These are phyloP conservation scores for Dryas octopetala DNA, from an alignment of 306 rosid species.

Conservation along the genomic window DNA sequence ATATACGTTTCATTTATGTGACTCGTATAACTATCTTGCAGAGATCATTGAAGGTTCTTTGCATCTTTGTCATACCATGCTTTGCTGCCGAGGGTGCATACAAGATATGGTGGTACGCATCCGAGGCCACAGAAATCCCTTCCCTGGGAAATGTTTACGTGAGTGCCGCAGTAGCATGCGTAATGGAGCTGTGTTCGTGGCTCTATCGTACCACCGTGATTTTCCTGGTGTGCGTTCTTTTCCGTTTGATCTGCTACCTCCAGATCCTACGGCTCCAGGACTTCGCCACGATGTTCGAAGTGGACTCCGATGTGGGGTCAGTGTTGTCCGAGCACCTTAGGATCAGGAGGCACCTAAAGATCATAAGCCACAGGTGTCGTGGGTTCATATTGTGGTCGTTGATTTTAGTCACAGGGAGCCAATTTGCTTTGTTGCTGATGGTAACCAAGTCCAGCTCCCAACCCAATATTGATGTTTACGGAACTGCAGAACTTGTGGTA, in stretches of 20 bases:
- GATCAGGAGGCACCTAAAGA: constrained; percentile 70
- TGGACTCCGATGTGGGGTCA: constrained; percentile 67
- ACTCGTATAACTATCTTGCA: constrained; percentile 9
- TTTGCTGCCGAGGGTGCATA: constrained; percentile 68
- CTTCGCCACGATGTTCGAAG: constrained; percentile 67
- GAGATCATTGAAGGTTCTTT: constrained; percentile 63
- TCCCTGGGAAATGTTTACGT: constrained; percentile 61
- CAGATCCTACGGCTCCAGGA: constrained; percentile 83
- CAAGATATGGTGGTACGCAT: constrained; percentile 97
- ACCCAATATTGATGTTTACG: constrained; percentile 38
- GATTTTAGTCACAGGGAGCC: constrained; percentile 64
- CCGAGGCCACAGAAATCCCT: constrained; percentile 78
- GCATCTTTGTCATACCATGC: constrained; percentile 63
- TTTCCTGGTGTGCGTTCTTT: constrained; percentile 79
- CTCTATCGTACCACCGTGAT: constrained; percentile 68
- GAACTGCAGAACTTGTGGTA: constrained; percentile 83
- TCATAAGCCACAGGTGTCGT: constrained; percentile 87
- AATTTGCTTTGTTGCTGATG: constrained; percentile 61
- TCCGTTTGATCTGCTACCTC: constrained; percentile 81
- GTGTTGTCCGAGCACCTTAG: constrained; percentile 81
- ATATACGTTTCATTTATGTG: background rate
- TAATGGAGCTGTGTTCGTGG: constrained; percentile 82
- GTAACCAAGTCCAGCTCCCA: constrained; percentile 40
- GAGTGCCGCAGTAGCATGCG: constrained; percentile 65
- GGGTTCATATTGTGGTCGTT: constrained; percentile 58